Conservation (phyloP, 306 rosid genomes). For the Trichosanthes cucumerina region DNA sequence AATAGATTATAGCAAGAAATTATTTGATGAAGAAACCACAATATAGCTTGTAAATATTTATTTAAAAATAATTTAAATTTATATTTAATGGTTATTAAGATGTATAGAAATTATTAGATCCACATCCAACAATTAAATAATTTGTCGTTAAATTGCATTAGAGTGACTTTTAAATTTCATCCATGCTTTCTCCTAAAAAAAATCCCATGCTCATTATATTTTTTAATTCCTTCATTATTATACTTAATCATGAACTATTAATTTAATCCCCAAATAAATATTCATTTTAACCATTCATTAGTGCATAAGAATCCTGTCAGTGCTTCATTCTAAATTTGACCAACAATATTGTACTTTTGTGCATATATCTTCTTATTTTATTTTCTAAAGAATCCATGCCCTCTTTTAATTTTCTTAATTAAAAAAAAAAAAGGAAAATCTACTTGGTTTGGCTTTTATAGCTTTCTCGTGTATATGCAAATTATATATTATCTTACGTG, state of each 20-base stretch:
- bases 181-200: no score
- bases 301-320: not conserved
- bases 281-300: not conserved
- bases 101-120: no score
- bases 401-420: not conserved
- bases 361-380: not conserved
- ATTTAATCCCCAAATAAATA: not conserved
- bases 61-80: no score
- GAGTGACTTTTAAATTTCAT: not conserved
- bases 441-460: not conserved
- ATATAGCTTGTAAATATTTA: no score
- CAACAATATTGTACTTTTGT: not conserved
- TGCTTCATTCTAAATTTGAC: constrained; percentile 5
- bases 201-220: not conserved
- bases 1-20: no score
- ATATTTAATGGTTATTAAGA: no score
- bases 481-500: no score
- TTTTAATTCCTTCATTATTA: not conserved
- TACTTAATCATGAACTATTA: not conserved
- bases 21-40: no score
- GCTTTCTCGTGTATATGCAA: not conserved
- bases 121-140: no score
- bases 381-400: not conserved
- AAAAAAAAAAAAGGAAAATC: not conserved
- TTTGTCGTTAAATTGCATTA: no score